Percentiles rank a stretch among this genome's conserved stretches.
Evolutionary conservation across 495 filamentous ascomycete genomes (phyloP).

Genomic region (Eremomyces bilateralis): DNA sequence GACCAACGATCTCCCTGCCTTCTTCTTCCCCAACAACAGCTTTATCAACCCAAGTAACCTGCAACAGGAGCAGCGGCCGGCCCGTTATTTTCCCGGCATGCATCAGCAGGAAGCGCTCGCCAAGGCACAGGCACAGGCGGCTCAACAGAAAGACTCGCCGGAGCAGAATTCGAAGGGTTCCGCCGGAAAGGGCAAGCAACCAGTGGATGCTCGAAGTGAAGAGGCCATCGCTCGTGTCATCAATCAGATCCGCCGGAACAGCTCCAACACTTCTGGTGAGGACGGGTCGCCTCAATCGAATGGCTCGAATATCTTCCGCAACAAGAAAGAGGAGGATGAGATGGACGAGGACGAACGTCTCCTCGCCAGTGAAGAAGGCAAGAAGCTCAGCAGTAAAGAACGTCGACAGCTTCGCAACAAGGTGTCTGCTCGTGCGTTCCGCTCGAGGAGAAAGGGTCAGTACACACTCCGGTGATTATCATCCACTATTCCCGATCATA

Average conservation of each 20-base stretch:
- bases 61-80: slow-evolving; percentile 32
- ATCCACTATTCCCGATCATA: slow-evolving; percentile 1
- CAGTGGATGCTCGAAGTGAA: slow-evolving; percentile 24
- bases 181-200: slow-evolving; percentile 4
- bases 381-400: slow-evolving; percentile 90
- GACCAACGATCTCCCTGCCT: slow-evolving; percentile 18
- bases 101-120: slow-evolving; percentile 73
- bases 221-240: slow-evolving; percentile 71
- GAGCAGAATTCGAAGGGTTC: slow-evolving; percentile 11
- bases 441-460: slow-evolving; percentile 87
- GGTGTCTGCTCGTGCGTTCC: slow-evolving; percentile 90
- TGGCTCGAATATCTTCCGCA: slow-evolving; percentile 32
- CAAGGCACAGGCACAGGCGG: slow-evolving; percentile 45
- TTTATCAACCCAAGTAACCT: slow-evolving; percentile 53
- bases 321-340: slow-evolving; percentile 79
- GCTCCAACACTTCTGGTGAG: slow-evolving; percentile 25
- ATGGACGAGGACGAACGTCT: slow-evolving; percentile 97
- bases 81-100: slow-evolving; percentile 70
- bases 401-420: slow-evolving; percentile 91
- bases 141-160: slow-evolving; percentile 33
- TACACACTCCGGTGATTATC: slow-evolving; percentile 1
- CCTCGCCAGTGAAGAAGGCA: slow-evolving; percentile 85
- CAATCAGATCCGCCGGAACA: slow-evolving; percentile 59
- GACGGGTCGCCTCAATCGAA: slow-evolving; percentile 26
- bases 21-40: slow-evolving; percentile 26